These are phyloP conservation scores for Hypoxylon crocopeplum DNA, from an alignment of 495 filamentous ascomycete genomes.

Conservation along the genomic window DNA sequence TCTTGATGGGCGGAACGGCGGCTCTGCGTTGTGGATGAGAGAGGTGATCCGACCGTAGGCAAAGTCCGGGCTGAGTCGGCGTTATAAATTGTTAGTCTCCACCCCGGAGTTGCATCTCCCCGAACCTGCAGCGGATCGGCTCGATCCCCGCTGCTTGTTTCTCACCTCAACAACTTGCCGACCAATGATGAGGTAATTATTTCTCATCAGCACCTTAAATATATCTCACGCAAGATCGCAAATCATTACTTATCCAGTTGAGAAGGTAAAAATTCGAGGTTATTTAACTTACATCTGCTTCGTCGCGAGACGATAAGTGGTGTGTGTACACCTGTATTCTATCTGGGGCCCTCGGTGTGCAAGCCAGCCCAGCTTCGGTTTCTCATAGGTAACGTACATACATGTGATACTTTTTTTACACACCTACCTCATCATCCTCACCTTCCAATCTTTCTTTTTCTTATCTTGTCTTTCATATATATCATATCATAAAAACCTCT, in stretches of 20 bases:
- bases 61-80: conserved; percentile 20
- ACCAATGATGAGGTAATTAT: too few species aligned
- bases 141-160: too few species aligned
- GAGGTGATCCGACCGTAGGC: not conserved
- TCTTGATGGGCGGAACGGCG: too few species aligned
- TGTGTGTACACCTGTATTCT: conserved; percentile 14
- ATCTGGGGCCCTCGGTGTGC: conserved; percentile 16
- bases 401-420: conserved; percentile 1
- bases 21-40: not conserved
- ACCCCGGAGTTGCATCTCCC: conserved; percentile 13
- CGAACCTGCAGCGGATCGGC: conserved; percentile 5
- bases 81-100: conserved; percentile 10
- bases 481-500: conserved; percentile 4
- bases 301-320: conserved; percentile 24
- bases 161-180: too few species aligned
- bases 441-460: conserved; percentile 6
- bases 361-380: not conserved
- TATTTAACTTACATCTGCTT: conserved; percentile 20
- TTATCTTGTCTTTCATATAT: not conserved
- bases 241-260: not conserved
- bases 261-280: conserved; percentile 13
- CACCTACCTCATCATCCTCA: conserved; percentile 32
- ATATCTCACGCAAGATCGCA: too few species aligned
- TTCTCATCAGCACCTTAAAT: too few species aligned
- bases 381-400: conserved; percentile 1